Conservation (phyloP, 2,329 filamentous ascomycete genomes). For the Colletotrichum agaves region DNA sequence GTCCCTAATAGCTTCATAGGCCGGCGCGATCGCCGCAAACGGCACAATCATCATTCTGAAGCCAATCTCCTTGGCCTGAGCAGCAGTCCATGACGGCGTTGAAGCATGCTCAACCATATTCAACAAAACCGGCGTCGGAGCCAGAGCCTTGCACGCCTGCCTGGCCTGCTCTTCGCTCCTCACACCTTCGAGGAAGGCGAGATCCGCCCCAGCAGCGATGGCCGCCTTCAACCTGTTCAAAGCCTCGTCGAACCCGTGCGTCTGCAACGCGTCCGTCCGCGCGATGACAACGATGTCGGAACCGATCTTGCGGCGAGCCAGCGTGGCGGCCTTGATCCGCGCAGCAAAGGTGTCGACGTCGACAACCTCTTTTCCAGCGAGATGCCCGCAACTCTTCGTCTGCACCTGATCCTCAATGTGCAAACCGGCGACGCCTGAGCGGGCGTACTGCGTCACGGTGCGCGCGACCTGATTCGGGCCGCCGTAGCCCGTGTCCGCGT, state of each 20-base stretch:
- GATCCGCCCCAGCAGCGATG: constrained; percentile 66
- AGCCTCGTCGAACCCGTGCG: constrained; percentile 66
- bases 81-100: constrained; percentile 62
- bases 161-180: constrained; percentile 60
- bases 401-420: constrained; percentile 73
- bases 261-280: constrained; percentile 69
- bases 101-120: constrained; percentile 69
- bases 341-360: constrained; percentile 58
- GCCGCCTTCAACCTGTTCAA: constrained; percentile 61
- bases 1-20: constrained; percentile 54
- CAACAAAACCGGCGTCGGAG: constrained; percentile 62
- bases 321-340: constrained; percentile 66
- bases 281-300: constrained; percentile 73
- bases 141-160: constrained; percentile 57
- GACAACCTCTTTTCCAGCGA: constrained; percentile 70
- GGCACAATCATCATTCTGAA: constrained; percentile 70
- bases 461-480: constrained; percentile 63
- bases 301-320: constrained; percentile 57
- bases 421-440: constrained; percentile 66
- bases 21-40: constrained; percentile 59
- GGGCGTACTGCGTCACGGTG: constrained; percentile 63
- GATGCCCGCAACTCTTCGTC: constrained; percentile 73
- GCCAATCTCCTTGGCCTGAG: constrained; percentile 65
- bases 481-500: constrained; percentile 69
- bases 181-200: constrained; percentile 69